Conservation (phyloP, 1,284 basidiomycete species). For the Trichosporon asahii region DNA sequence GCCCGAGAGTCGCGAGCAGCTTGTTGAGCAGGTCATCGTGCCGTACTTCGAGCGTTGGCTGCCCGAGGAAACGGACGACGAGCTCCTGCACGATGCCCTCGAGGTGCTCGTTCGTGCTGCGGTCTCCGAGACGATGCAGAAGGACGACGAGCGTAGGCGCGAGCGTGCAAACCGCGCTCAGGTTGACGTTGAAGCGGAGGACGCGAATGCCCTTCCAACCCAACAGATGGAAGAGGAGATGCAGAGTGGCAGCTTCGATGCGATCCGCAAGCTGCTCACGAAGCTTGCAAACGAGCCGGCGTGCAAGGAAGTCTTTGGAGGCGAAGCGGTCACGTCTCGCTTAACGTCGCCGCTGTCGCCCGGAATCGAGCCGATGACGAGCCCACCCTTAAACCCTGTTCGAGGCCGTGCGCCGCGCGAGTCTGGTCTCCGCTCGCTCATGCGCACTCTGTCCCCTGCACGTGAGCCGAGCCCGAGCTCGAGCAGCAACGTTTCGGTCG, state of each 20-base stretch:
- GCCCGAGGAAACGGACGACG: constrained; percentile 45
- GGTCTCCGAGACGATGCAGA: constrained; percentile 50
- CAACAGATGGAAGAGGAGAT: constrained; percentile 33
- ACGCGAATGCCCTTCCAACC: constrained; percentile 32
- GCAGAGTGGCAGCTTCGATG: constrained; percentile 42
- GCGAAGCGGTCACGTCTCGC: background rate
- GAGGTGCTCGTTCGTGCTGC: constrained; percentile 48
- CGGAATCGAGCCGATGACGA: background rate
- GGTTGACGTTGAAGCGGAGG: constrained; percentile 39
- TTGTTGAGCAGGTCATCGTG: constrained; percentile 51
- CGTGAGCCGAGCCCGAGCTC: constrained; percentile 9
- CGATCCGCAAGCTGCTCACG: constrained; percentile 45
- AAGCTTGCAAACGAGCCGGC: constrained; percentile 41
- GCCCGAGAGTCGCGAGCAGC: constrained; percentile 42
- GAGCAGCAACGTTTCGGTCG: background rate
- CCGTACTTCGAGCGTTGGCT: constrained; percentile 52
- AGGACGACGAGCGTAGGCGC: constrained; percentile 42
- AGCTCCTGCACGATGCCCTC: constrained; percentile 43
- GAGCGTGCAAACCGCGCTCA: constrained; percentile 24
- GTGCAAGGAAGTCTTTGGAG: constrained; percentile 21
- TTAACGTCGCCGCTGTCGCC: background rate
- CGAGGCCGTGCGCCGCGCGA: constrained; percentile 17
- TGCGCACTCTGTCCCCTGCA: constrained; percentile 37
- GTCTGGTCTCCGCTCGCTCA: constrained; percentile 32
- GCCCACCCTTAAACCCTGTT: background rate